phyloP scores from a whole-genome alignment of 139 green algal genomes.

The Limnomonas spitsbergensis region DNA sequence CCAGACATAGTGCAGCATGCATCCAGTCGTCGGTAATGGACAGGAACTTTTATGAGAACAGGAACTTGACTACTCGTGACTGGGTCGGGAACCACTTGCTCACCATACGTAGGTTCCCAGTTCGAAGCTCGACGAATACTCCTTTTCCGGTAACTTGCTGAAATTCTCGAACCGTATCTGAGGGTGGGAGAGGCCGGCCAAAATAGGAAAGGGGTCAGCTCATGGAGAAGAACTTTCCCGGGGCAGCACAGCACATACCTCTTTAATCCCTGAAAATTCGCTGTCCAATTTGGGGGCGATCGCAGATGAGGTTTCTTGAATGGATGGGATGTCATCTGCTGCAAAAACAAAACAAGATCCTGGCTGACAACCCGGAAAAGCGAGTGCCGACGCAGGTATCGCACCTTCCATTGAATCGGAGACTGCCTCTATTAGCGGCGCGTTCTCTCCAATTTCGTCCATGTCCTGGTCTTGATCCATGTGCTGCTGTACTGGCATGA shows the following conservation, averaged over 20 bases:
- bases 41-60: slow-evolving; percentile 63
- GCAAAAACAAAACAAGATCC: not conserved
- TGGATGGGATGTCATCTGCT: not conserved
- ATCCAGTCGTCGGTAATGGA: too few species aligned
- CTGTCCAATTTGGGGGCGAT: not conserved
- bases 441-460: too few species aligned
- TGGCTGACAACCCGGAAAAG: not conserved
- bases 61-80: slow-evolving; percentile 66
- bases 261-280: not conserved
- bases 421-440: slow-evolving; percentile 8
- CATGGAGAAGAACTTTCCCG: not conserved
- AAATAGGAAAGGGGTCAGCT: not conserved
- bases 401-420: slow-evolving; percentile 8
- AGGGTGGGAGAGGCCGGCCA: not conserved
- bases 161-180: slow-evolving; percentile 56
- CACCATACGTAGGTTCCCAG: slow-evolving; percentile 77
- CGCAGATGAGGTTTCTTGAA: not conserved
- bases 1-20: too few species aligned
- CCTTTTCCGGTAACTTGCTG: slow-evolving; percentile 31
- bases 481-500: too few species aligned
- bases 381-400: not conserved
- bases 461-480: too few species aligned
- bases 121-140: slow-evolving; percentile 69
- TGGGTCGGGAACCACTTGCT: not conserved
- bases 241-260: too few species aligned